A percentile compares a stretch with the other conserved stretches of the same genome.
Conservation (phyloP, 768 basidiomycete genomes). For the Suillus brevipes region DNA sequence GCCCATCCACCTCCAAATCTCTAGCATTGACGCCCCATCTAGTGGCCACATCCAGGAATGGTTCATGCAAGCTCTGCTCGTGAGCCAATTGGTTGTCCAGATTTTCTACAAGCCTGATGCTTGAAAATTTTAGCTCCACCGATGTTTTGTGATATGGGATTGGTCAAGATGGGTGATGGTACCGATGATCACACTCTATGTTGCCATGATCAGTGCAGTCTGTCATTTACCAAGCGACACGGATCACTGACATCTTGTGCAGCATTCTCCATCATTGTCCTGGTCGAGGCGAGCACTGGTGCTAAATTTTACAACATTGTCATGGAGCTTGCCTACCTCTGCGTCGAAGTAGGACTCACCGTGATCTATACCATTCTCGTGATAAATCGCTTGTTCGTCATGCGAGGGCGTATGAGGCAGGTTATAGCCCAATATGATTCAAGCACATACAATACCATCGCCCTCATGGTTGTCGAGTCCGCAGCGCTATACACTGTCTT, state of each 20-base stretch:
- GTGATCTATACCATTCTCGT: conserved; percentile 35
- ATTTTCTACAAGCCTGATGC: background rate
- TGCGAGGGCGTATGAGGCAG: conserved; percentile 18
- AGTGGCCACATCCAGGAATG: conserved; percentile 1
- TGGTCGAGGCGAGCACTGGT: conserved; percentile 17
- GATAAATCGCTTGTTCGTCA: conserved; percentile 25
- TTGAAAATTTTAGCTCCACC: background rate
- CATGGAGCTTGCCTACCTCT: conserved; percentile 31
- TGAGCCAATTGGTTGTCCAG: background rate
- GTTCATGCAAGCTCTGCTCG: background rate
- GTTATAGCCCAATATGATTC: conserved; percentile 14
- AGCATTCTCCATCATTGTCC: conserved; percentile 22
- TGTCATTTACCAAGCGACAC: background rate
- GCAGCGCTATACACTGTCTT: conserved; percentile 25
- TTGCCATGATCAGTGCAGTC: conserved; percentile 18
- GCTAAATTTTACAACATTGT: conserved; percentile 25
- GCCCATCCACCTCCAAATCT: background rate
- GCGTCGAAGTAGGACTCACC: conserved; percentile 31
- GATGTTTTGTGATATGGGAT: conserved; percentile 22
- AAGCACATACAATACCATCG: conserved; percentile 24
- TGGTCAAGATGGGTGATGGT: conserved; percentile 17
- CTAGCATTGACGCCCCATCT: background rate
- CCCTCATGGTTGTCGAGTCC: conserved; percentile 33
- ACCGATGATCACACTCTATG: conserved; percentile 18
- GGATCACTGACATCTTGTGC: background rate